phyloP scores from a whole-genome alignment of 257 asterid species.

The Penstemon davidsonii region DNA sequence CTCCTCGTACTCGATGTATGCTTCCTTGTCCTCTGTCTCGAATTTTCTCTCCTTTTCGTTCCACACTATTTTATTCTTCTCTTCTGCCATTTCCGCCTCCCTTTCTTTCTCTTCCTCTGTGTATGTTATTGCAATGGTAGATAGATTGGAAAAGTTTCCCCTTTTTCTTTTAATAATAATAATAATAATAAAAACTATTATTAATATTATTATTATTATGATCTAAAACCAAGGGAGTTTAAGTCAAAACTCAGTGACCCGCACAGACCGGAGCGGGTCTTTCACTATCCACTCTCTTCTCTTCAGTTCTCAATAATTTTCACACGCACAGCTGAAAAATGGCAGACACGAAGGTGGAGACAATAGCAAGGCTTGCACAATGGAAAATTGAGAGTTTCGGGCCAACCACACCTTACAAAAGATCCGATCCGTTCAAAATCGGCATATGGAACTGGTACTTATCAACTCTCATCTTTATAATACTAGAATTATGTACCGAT shows the following conservation, averaged over 20 bases:
- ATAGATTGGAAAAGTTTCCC: no score
- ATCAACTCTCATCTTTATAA: background rate
- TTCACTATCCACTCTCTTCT: no score
- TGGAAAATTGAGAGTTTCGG: constrained; percentile 87
- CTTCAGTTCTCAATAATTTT: no score
- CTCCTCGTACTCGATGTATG: constrained; percentile 62
- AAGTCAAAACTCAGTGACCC: no score
- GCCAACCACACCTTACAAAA: constrained; percentile 59
- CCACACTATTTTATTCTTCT: constrained; percentile 52
- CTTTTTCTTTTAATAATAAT: no score
- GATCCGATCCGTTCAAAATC: constrained; percentile 91
- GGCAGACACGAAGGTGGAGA: constrained; percentile 80
- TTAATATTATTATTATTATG: no score
- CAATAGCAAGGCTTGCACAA: constrained; percentile 84
- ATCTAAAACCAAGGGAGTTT: no score
- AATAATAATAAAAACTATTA: no score
- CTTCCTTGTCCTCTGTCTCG: constrained; percentile 73
- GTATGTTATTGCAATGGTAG: no score
- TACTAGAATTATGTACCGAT: background rate
- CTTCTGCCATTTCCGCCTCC: constrained; percentile 24
- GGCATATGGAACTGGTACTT: constrained; percentile 94
- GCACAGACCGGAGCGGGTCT: no score
- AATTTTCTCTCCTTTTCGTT: constrained; percentile 59
- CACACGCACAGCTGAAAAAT: constrained; percentile 17
- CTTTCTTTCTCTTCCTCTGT: no score